phyloP scores from a whole-genome alignment of 2,329 filamentous ascomycete species.

The Apiospora pterosperma region DNA sequence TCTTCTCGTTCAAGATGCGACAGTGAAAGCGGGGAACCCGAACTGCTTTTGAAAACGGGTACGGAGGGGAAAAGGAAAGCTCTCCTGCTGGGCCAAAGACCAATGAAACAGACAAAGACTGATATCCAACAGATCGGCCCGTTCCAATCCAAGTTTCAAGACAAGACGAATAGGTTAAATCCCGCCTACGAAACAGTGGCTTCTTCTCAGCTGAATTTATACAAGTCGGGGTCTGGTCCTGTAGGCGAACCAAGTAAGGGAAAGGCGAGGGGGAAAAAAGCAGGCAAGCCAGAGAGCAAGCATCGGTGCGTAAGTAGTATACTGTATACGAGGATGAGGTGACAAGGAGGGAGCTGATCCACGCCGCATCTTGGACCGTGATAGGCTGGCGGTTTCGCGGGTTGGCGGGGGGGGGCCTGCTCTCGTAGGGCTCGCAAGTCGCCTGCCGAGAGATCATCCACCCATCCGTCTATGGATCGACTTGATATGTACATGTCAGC shows the following conservation, averaged over 20 bases:
- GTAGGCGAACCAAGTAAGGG: neutral
- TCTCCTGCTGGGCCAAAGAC: neutral
- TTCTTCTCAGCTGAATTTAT: neutral
- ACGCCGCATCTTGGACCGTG: neutral
- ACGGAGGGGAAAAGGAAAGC: neutral
- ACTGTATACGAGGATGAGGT: neutral
- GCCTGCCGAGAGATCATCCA: neutral
- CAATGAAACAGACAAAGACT: conserved; percentile 3
- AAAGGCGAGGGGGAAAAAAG: neutral
- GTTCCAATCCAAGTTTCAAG: neutral
- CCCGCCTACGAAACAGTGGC: neutral
- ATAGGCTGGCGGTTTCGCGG: neutral
- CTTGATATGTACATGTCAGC: neutral
- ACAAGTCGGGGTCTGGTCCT: no score
- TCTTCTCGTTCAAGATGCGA: neutral
- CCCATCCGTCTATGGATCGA: neutral
- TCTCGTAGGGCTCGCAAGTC: neutral
- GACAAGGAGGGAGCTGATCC: neutral
- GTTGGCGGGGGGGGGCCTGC: neutral
- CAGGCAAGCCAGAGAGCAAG: neutral
- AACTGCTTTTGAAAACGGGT: conserved; percentile 2
- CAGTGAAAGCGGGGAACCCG: conserved; percentile 7
- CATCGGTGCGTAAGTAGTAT: neutral
- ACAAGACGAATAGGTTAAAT: neutral
- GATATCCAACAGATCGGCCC: neutral